Base-by-base conservation (phyloP, 129 eudicot species). In the Flaveria robusta region DNA sequence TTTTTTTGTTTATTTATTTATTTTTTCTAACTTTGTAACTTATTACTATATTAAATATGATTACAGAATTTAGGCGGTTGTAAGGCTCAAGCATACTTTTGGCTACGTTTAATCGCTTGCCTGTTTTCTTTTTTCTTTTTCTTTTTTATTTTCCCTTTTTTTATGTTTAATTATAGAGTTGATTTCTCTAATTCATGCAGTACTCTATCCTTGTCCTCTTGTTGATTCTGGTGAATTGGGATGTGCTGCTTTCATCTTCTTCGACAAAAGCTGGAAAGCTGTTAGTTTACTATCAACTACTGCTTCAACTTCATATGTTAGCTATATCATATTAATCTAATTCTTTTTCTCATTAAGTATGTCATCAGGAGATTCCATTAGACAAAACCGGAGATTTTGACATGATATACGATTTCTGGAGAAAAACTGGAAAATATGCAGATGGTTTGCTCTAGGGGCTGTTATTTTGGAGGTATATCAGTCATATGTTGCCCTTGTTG, bases 391-490 rank as follows among this genome's bases (percentile, higher is more conserved):
- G 96, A 60, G 72, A 82, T 59, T 93, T 90, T 29, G 83, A 90
- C 59, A 86, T 55, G 95, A 87, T 93, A 4, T 87, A 85, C 71
- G 82, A 22, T 93, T 93, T 84, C 84, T 93, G 51, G 85, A 86
- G 47, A 75, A 88, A 34, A 81, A 93, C 79, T 93, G 98, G 98
- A 41, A 81, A 7, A 87, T 88, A 83, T 75, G 87, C 74, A 93
- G 82, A 79, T 93, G 98, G 98, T 92, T 85, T 80, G 96, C 95
- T 43, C 95, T 93, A 78, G 98, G 98, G 31, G 86, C 83, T 72
- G 88, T 90, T 76, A 29, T 90, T 77, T 75, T 93, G 45, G 82
- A 93, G 97, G 98, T 93, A 83, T 60, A 31, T 5, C 23, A 3
- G 20, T 58, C 50, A 37, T 51, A 26, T 41, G 42, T 34, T 79